Conservation (phyloP, 441 rosid genomes). For the Bruguiera hainesii region DNA sequence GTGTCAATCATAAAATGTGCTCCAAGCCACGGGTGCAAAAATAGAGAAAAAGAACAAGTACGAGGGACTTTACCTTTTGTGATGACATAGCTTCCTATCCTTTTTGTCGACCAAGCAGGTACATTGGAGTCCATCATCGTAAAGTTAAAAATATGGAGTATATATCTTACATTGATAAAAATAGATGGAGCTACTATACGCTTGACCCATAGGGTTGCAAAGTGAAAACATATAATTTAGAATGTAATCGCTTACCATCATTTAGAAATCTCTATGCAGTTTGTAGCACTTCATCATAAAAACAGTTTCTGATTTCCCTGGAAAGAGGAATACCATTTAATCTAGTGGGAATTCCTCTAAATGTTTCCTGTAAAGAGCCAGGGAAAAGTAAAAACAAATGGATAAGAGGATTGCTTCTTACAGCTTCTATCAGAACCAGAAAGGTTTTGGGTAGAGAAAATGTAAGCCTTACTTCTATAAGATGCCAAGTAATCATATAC, state of each 20-base stretch:
- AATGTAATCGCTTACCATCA: constrained; percentile 60
- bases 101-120: no score
- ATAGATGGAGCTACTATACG: no score
- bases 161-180: no score
- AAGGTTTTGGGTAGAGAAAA: not conserved
- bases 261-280: constrained; percentile 68
- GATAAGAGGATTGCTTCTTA: constrained; percentile 12
- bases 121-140: no score
- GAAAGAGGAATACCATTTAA: constrained; percentile 94
- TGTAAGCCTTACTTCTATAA: not conserved
- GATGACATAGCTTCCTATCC: no score
- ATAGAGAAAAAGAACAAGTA: no score
- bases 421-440: constrained; percentile 5
- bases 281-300: constrained; percentile 79
- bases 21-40: not conserved
- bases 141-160: no score
- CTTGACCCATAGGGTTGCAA: not conserved
- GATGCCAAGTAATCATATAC: constrained; percentile 27
- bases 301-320: constrained; percentile 81
- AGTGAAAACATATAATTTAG: not conserved
- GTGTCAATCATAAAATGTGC: not conserved
- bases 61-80: no score
- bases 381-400: constrained; percentile 29
- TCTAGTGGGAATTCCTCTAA: constrained; percentile 92
- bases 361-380: constrained; percentile 55